Evolutionary conservation across 2,329 filamentous ascomycete genomes (phyloP).

Genomic region (Paraphaeosphaeria minitans): DNA sequence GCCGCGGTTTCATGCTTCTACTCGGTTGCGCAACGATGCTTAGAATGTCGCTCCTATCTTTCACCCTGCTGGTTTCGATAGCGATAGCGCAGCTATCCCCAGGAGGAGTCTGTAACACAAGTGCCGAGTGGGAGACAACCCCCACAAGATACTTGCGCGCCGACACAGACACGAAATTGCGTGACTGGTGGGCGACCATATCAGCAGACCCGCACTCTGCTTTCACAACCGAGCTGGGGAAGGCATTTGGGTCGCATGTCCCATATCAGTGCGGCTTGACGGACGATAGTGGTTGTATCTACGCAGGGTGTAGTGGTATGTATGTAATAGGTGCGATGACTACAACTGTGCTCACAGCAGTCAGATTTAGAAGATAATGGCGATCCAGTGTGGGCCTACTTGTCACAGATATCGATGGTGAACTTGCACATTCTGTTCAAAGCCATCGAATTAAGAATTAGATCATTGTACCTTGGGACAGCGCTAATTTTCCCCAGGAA

Average conservation of each 20-base stretch:
- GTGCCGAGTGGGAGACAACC: not conserved
- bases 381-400: conserved; percentile 4
- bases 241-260: conserved; percentile 7
- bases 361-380: conserved; percentile 7
- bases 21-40: not conserved
- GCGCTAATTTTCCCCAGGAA: not conserved
- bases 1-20: not conserved
- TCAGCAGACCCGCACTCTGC: not conserved
- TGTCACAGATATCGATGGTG: conserved; percentile 7
- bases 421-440: conserved; percentile 9
- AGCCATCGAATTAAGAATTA: conserved; percentile 1
- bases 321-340: not conserved
- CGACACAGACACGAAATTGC: not conserved
- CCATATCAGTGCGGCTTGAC: conserved; percentile 7
- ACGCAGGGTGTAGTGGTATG: conserved; percentile 8
- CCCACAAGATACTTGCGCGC: not conserved
- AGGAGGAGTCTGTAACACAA: conserved; percentile 2
- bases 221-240: conserved; percentile 2
- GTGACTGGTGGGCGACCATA: conserved; percentile 3
- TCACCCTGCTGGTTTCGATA: not conserved
- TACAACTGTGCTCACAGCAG: not conserved
- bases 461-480: not conserved
- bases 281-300: conserved; percentile 5
- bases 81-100: not conserved
- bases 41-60: not conserved